Base-by-base conservation (phyloP, 306 rosid species). In the Prunus mume region DNA sequence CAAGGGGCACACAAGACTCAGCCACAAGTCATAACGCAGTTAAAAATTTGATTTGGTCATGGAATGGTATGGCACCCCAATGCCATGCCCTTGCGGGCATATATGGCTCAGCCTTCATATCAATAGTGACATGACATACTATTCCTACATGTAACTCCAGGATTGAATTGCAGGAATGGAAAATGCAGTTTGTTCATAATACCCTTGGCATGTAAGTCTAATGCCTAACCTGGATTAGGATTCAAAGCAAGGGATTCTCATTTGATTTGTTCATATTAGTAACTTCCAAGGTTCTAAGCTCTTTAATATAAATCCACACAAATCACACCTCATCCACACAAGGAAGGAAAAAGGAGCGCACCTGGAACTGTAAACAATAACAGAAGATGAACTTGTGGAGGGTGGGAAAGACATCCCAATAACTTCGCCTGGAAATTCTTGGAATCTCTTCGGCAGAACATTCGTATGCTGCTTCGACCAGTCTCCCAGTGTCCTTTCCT, bases 381-480 rank as follows among this genome's bases (percentile, higher is more conserved):
- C 96, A 3, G 92, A 80, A 14, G 95, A 80, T 30, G 93, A 86
- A 63, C 81, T 82, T 70, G 92, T 58, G 0, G 90, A 87, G 65
- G 95, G 93, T 32, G 96, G 87, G 81, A 96, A 96, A 41, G 98
- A 96, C 50, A 96, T 91, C 77, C 99, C 98, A 14, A 92, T 89
- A 63, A 96, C 98, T 85, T 92, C 99, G 58, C 99, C 99, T 5
- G 99, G 99, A 88, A 96, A 96, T 72, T 96, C 98, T 69, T 88
- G 99, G 71, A 76, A 92, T 83, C 92, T 91, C 84, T 68, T 85
- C 4, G 99, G 99, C 9, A 96, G 97, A 81, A 83, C 82, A 87
- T 74, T 81, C 15, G 93, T 79, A 49, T 92, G 81, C 68, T 84
- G 84, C 79, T 71, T 84, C 3, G 99, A 96, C 99, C 99, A 92